A percentile compares a stretch with the other conserved stretches of the same genome.
Evolutionary conservation across 208 protist species (phyloP).

Genomic region (Leishmania lainsoni): DNA sequence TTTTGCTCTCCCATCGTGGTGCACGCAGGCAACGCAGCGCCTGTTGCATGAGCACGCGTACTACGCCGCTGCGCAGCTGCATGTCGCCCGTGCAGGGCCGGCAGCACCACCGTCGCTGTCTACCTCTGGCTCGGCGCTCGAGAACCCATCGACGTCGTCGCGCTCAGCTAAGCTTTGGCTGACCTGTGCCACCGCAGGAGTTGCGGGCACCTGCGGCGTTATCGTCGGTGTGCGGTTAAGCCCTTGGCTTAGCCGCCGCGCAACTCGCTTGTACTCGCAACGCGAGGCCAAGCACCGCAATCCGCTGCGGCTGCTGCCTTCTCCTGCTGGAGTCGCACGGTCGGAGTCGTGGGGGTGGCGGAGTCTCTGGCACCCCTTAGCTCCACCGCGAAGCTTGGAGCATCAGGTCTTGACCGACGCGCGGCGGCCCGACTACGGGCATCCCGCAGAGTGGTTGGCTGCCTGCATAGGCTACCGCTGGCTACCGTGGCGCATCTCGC

Average conservation of each 20-base stretch:
- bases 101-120: background rate
- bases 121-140: background rate
- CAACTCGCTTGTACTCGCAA: background rate
- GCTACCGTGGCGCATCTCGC: slow-evolving; percentile 6
- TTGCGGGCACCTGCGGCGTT: background rate
- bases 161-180: background rate
- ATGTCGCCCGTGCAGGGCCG: background rate
- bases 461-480: slow-evolving; percentile 17
- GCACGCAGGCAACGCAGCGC: background rate
- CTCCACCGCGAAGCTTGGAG: background rate
- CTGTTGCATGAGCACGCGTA: background rate
- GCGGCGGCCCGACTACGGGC: background rate
- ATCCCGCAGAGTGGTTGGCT: slow-evolving; percentile 4
- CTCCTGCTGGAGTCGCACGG: background rate
- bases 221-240: background rate
- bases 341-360: background rate
- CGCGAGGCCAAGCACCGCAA: slow-evolving; percentile 27
- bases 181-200: background rate
- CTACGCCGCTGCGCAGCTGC: background rate
- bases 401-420: background rate
- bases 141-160: background rate
- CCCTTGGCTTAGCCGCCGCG: background rate
- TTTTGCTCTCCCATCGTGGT: background rate
- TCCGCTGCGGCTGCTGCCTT: slow-evolving; percentile 38
- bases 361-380: background rate